Base-by-base conservation (phyloP, 2,329 filamentous ascomycete genomes). In the Aspergillus floridensis region DNA sequence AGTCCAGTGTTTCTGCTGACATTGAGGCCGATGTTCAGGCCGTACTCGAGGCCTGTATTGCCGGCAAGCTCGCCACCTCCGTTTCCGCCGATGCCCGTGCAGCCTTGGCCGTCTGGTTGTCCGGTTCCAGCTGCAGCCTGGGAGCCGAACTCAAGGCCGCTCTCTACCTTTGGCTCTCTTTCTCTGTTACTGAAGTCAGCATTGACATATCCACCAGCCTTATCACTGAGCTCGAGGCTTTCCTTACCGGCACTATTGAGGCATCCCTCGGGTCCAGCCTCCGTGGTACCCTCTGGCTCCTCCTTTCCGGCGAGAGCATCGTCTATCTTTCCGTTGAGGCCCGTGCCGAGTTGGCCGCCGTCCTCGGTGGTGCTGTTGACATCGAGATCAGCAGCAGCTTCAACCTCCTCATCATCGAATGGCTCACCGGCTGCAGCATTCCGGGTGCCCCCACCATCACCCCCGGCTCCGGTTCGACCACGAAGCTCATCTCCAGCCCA, bases 321-420 rank as follows among this genome's bases (percentile, higher is more conserved):
- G 56, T 68, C 53, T 61, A 58, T 49, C 63, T 76, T 47, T 72
- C 72, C 51, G 59, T 70, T 56, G 69, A 70, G 10, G 68, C 72
- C 59, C 68, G 72, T 62, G 65, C 74, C 53, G 68, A 76, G 66
- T 66, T 76, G 22, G 68, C 72, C 68, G 73, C 72, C 58, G 66
- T 76, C 66, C 64, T 74, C 26, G 65, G 69, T 66, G 74, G 74
- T 51, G 64, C 64, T 29, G 51, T 80, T 12, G 74, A 74, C 55
- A 81, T 86, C 58, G 79, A 81, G 26, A 71, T 85, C 53, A 80
- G 82, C 66, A 74, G 72, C 48, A 78, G 81, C 64, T 82, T 83
- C 71, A 78, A 82, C 66, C 75, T 82, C 62, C 83, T 83, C 62
- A 72, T 81, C 60, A 76, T 83, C 63, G 63, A 70, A 59, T 74